Conservation (phyloP, 805 yeast species). For the Naumovozyma castellii region DNA sequence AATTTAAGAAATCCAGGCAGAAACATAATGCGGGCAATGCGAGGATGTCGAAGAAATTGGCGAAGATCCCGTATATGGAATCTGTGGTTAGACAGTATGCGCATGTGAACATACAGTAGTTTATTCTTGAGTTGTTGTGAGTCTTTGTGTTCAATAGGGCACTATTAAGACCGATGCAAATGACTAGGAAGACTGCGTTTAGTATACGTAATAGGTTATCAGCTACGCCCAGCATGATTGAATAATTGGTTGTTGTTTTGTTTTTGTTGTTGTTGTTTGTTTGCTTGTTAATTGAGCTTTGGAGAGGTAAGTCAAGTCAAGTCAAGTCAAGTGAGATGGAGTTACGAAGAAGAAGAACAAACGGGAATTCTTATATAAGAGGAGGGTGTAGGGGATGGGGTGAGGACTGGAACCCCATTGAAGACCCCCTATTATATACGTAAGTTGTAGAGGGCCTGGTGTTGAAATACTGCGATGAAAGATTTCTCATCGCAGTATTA, state of each 20-base stretch:
- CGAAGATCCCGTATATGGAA: constrained; percentile 66
- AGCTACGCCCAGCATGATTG: constrained; percentile 55
- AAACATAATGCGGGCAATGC: constrained; percentile 82
- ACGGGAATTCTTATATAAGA: neutral
- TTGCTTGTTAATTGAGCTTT: neutral
- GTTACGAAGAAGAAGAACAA: too few relatives aligned
- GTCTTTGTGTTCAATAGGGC: constrained; percentile 70
- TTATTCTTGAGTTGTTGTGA: constrained; percentile 60
- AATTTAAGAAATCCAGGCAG: constrained; percentile 73
- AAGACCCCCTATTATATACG: too few relatives aligned
- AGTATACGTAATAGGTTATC: constrained; percentile 66
- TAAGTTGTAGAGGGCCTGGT: too few relatives aligned
- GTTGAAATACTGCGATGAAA: too few relatives aligned
- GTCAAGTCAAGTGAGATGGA: neutral
- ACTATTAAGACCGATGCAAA: constrained; percentile 80
- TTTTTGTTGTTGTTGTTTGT: neutral
- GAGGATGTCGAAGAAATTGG: constrained; percentile 59
- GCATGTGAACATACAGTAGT: constrained; percentile 78
- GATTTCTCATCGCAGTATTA: too few relatives aligned
- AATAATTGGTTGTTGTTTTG: constrained; percentile 3
- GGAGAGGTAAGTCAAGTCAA: neutral
- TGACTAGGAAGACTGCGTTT: constrained; percentile 67
- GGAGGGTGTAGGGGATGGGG: neutral
- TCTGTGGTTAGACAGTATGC: constrained; percentile 80
- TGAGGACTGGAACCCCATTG: too few relatives aligned